Evolutionary conservation across 2,329 filamentous ascomycete genomes (phyloP), one percentile per base, ranked within the genome.

Genomic region (Blastomyces gilchristii): DNA sequence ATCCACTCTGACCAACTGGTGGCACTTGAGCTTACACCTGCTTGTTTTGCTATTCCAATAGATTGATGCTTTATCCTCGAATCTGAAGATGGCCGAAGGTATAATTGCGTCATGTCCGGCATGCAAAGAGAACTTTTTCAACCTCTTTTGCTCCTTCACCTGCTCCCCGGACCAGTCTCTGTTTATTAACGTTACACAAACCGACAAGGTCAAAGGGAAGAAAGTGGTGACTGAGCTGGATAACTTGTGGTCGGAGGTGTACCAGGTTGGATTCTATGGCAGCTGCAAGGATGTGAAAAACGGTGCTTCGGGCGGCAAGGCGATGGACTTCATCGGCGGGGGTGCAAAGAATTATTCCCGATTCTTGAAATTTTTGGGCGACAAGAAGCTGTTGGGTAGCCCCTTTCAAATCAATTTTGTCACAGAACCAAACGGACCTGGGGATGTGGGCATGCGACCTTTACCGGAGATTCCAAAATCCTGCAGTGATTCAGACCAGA

Each of bases 241-340:
- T 72, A 93, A 97, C 71, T 79, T 97, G 6, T 86, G 97, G 69
- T 90, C 91, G 1, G 82, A 91, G 63, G 82, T 88, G 61, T 97
- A 95, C 73, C 92, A 91, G 53, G 82, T 84, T 9, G 91, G 89
- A 1, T 95, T 99, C 78, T 99, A 92, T 74, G 84, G 96, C 76
- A 99, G 94, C 77, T 99, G 94, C 80, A 97, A 97, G 77, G 91
- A 99, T 74, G 93, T 99, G 77, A 99, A 99, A 73, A 97, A 97
- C 71, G 94, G 94, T 45, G 89, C 92, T 7, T 92, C 93, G 52
- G 96, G 96, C 72, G 88, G 90, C 65, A 91, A 88, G 71, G 94
- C 93, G 18, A 99, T 99, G 84, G 88, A 93, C 69, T 87, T 99
- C 69, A 97, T 99, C 65, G 95, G 94, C 41, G 94, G 94, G 18